These are phyloP conservation scores for Aulographum hederae DNA, from an alignment of 2,329 filamentous ascomycete genomes.

Conservation along the genomic window DNA sequence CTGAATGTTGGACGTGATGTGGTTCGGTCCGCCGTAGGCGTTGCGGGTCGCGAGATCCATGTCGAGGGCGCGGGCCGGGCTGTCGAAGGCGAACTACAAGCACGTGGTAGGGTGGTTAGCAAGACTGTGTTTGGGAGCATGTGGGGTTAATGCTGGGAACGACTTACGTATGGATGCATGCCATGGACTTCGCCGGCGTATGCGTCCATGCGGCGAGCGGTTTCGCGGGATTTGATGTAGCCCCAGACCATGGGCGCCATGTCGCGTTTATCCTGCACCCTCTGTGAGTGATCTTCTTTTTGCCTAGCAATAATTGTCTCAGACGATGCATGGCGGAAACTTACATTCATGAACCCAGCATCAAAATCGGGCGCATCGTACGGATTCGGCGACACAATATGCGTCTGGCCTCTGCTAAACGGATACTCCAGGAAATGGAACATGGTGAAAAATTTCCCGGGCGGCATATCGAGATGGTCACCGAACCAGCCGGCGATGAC, in stretches of 20 bases:
- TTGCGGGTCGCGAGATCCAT: slow-evolving; percentile 62
- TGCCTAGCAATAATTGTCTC: too few relatives aligned
- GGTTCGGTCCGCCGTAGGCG: slow-evolving; percentile 53
- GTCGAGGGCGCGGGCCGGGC: slow-evolving; percentile 49
- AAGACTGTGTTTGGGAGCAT: too few relatives aligned
- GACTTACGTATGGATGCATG: slow-evolving; percentile 54
- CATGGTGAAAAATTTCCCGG: slow-evolving; percentile 70
- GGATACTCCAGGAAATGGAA: slow-evolving; percentile 68
- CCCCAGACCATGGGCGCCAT: slow-evolving; percentile 70
- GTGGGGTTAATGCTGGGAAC: too few relatives aligned
- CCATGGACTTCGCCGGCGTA: slow-evolving; percentile 52
- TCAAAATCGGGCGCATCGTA: slow-evolving; percentile 66
- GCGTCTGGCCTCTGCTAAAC: slow-evolving; percentile 53
- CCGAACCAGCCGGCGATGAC: slow-evolving; percentile 8
- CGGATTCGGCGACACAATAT: slow-evolving; percentile 52
- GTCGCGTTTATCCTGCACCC: too few relatives aligned
- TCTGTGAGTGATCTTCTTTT: too few relatives aligned
- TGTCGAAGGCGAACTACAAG: slow-evolving; percentile 55
- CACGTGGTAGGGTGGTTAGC: too few relatives aligned
- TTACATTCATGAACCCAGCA: slow-evolving; percentile 71
- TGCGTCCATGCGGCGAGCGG: slow-evolving; percentile 57
- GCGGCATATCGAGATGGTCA: slow-evolving; percentile 42
- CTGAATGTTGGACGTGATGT: slow-evolving; percentile 52
- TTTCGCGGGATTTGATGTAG: slow-evolving; percentile 69
- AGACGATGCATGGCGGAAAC: too few relatives aligned